phyloP scores from a whole-genome alignment of 163 green algal genomes.

The Coccomyxa subellipsoidea region DNA sequence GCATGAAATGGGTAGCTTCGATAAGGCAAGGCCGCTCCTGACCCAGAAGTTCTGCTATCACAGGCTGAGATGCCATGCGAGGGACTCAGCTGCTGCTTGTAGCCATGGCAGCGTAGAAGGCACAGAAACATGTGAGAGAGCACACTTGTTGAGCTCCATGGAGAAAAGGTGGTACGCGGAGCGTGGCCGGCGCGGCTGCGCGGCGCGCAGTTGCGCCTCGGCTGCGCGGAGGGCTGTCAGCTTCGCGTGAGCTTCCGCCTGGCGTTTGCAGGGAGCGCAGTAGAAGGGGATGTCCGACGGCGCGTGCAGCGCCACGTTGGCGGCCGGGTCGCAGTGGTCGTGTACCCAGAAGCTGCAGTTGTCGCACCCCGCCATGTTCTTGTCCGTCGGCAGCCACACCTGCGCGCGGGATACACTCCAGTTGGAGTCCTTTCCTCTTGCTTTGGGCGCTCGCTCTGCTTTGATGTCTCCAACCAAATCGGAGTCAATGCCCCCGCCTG shows the following conservation, averaged over 20 bases:
- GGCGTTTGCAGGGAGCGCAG: conserved; percentile 19
- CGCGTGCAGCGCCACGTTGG: conserved; percentile 8
- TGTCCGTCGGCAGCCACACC: conserved; percentile 30
- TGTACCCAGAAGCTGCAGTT: conserved; percentile 40
- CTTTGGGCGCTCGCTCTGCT: no score
- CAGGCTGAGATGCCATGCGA: no score
- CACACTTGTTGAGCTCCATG: conserved; percentile 26
- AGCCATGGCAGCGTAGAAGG: neutral
- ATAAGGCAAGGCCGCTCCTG: no score
- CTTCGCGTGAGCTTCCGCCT: conserved; percentile 1
- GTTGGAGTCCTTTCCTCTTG: no score
- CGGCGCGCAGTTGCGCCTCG: conserved; percentile 12
- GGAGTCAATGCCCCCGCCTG: no score
- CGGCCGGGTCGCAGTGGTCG: conserved; percentile 26
- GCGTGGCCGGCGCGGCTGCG: conserved; percentile 20
- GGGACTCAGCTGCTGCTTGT: no score
- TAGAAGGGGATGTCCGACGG: conserved; percentile 17
- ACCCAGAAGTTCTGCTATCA: no score
- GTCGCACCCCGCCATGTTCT: conserved; percentile 43
- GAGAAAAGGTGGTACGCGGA: conserved; percentile 29
- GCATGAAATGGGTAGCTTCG: no score
- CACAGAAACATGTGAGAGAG: neutral
- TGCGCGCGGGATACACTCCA: neutral
- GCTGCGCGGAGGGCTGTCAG: conserved; percentile 12
- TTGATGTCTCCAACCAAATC: no score